Evolutionary conservation across 306 rosid genomes (phyloP), one percentile per base, ranked within the genome.

Genomic region (Cicer judaicum): DNA sequence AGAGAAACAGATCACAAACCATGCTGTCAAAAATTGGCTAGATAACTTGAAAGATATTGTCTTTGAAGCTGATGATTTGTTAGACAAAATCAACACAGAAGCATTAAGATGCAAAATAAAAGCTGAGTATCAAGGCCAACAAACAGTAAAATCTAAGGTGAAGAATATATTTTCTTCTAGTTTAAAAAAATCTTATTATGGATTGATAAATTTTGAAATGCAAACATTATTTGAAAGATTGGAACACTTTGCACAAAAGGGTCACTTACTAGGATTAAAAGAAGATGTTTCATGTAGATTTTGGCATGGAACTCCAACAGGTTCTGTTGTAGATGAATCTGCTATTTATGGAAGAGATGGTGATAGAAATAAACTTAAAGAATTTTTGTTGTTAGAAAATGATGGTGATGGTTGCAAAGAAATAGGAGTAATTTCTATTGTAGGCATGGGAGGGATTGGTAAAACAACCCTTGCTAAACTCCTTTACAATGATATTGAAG

Each of bases 261-360:
- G 83, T 70, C 66, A 79, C 14, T 69, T 77, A 5, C 64, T 85
- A 5, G 83, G 84, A 7, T 68, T 85, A 80, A 76, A 80, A 60
- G 66, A 67, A 70, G 72, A 68, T 84, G 62, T 4, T 72, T 38
- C 49, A 46, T 49, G 16, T 11, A 60, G 41, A 10, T 19, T 71
- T 5, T 73, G 78, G 70, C 18, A 18, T 18, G 48, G 70, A 65
- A 43, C 53, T 16, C 70, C 70, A 6, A 65, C 70, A 16, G 79
- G 84, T 49, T 82, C 84, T 21, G 75, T 85, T 80, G 78, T 85
- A 15, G 83, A 85, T 10, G 89, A 85, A 64, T 66, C 79, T 16
- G 43, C 75, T 63, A 81, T 79, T 7, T 76, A 41, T 73, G 87
- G 83, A 8, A 79, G 79, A 60, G 54, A 49, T 14, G 57, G 4